phyloP scores from a whole-genome alignment of 306 rosid genomes.

The Geum urbanum region DNA sequence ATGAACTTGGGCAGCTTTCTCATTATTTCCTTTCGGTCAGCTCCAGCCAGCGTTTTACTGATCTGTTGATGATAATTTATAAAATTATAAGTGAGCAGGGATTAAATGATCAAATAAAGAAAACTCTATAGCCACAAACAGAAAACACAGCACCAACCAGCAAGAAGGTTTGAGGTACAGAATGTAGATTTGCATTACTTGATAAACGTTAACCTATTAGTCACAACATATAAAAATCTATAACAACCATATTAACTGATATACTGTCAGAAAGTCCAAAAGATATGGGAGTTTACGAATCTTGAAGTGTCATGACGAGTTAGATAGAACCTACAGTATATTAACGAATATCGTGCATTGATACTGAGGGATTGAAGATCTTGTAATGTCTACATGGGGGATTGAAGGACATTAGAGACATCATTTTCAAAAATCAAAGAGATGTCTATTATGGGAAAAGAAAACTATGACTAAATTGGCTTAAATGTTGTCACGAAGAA shows the following conservation, averaged over 20 bases:
- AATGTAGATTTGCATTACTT: not conserved
- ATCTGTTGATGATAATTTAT: slow-evolving; percentile 43
- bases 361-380: not conserved
- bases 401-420: not conserved
- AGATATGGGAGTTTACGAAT: not conserved
- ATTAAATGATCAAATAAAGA: slow-evolving; percentile 14
- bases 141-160: not conserved
- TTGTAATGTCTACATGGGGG: not conserved
- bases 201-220: not conserved
- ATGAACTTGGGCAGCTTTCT: slow-evolving; percentile 92
- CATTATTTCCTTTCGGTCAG: slow-evolving; percentile 87
- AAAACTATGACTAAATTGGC: not conserved
- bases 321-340: not conserved
- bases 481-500: not conserved
- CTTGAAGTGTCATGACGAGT: not conserved
- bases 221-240: not conserved
- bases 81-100: not conserved
- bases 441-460: not conserved
- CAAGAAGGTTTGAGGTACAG: not conserved
- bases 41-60: slow-evolving; percentile 78
- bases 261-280: not conserved
- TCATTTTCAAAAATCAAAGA: not conserved
- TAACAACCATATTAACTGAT: not conserved
- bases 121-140: not conserved
- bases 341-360: not conserved